Base-by-base conservation (phyloP, 495 filamentous ascomycete genomes). In the Neurospora africana region DNA sequence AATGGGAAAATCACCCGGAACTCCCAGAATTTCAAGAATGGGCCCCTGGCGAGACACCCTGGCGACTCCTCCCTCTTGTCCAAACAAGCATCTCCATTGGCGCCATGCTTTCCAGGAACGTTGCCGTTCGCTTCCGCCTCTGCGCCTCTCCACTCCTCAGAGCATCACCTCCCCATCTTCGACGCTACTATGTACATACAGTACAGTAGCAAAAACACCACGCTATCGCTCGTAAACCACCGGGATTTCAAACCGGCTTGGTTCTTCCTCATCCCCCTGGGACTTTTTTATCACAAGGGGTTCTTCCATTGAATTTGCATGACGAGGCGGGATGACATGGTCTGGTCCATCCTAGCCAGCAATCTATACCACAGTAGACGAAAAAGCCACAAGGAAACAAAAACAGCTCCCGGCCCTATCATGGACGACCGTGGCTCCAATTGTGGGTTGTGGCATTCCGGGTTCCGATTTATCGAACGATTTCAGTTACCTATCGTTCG, bases 1-100 rank as follows among this genome's bases (percentile, higher is more conserved):
- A 80, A 77, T 72, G 76, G 79, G 78, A 74, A 75, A 77, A 69
- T 74, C 73, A 73, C 70, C 77, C 78, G 77, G 69, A 37, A 65
- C 73, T 70, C 76, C 79, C 71, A 73, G 72, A 73, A 76, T 77
- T 74, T 68, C 47, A 65, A 58, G 19, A 61, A 67, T 35, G 44
- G 53, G 10, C 23, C 5, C 11, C 39, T 41, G 44, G 41, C 23
- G 47, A 33, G 8, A 9, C 71, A 38, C 39, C 41, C 19, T 70
- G 69, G 39, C 39, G 69, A 53, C 69, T 70, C 36, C 30, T 30
- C 38, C 38, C 38, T 44, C 41, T 15, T 33, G 41, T 70, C 23
- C 27, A 39, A 44, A 23, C 21, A 23, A 70, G 35, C 37, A 44
- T 44, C 69, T 27, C 36, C 69, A 44, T 39, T 44, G 69, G 53